Evolutionary conservation across 805 yeast genomes (phyloP), one percentile per base, ranked within the genome.

Genomic region (Candida arabinofermentans): DNA sequence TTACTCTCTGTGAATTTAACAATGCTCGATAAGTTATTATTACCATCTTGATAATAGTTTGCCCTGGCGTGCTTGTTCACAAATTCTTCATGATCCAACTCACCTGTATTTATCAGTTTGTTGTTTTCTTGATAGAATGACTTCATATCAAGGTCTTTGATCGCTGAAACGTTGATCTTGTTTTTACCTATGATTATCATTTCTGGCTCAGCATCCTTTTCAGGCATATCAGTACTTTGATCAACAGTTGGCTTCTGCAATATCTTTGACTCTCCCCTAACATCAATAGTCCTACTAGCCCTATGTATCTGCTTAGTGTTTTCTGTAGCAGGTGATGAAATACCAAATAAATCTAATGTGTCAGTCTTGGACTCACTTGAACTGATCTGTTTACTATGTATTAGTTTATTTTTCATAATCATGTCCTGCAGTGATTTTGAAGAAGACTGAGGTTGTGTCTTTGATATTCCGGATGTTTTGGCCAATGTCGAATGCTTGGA

Each of bases 81-180:
- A 12, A 49, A 42, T 10, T 50, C 50, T 1, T 46, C 43, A 21
- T 49, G 45, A 44, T 65, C 61, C 27, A 68, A 53, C 18, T 58
- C 57, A 1, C 74, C 75, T 1, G 50, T 38, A 21, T 47, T 50
- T 12, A 61, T 61, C 29, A 60, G 47, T 13, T 51, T 34, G 22
- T 54, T 57, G 44, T 71, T 69, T 22, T 54, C 44, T 10, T 50
- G 39, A 42, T 72, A 72, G 43, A 69, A 71, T 10, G 64, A 57
- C 37, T 57, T 61, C 49, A 71, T 60, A 40, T 59, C 54, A 44
- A 69, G 58, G 17, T 70, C 72, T 8, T 61, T 36, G 10, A 66
- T 48, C 13, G 61, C 44, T 10, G 62, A 37, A 6, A 3, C 8
- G 32, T 24, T 19, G 9, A 40, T 16, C n/a, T 38, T 32, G 27